Base-by-base conservation (phyloP, 495 filamentous ascomycete species). In the Aspergillus cristatus region DNA sequence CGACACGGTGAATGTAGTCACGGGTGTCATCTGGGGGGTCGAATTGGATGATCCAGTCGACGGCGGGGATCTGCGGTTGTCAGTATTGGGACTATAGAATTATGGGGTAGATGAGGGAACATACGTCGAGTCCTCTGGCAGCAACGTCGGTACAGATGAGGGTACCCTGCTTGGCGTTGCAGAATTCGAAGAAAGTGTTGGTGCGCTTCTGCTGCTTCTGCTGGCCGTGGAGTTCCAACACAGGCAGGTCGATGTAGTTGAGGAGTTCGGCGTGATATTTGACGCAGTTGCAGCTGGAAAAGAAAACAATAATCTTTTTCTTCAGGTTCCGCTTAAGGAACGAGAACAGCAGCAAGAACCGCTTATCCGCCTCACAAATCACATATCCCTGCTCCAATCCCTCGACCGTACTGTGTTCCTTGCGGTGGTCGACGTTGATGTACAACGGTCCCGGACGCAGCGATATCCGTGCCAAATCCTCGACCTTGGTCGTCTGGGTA, bases 261-360 rank as follows among this genome's bases (percentile, higher is more conserved):
- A 95, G 74, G 1, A 96, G 78, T 51, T 98, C 91, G 11, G 86
- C 75, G 63, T 94, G 84, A 65, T 94, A 94, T 51, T 94, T 94
- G 38, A 97, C 91, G 36, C 82, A 89, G 48, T 84, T 86, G 53
- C 91, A 97, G 56, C 82, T 89, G 28, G 82, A 88, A 62, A 94
- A 84, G 70, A 98, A 96, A 28, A 98, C 90, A 45, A 98, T 94
- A 45, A 94, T 82, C 69, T 96, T 97, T 74, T 95, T 97, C 57
- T 82, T 81, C 48, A 81, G 70, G 63, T 83, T 86, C 50, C 81
- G 78, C 68, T 95, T 94, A 25, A 98, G 68, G 72, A 98, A 97
- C 0, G 88, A 88, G 70, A 97, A 98, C 31, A 98, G 75, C 7
- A 98, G 72, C 11, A 94, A 63, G 70, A 98, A 98, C 24, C 91